A percentile compares a stretch with the other conserved stretches of the same genome.
phyloP scores from a whole-genome alignment of 495 filamentous ascomycete species.

The Lichina pygmaea region DNA sequence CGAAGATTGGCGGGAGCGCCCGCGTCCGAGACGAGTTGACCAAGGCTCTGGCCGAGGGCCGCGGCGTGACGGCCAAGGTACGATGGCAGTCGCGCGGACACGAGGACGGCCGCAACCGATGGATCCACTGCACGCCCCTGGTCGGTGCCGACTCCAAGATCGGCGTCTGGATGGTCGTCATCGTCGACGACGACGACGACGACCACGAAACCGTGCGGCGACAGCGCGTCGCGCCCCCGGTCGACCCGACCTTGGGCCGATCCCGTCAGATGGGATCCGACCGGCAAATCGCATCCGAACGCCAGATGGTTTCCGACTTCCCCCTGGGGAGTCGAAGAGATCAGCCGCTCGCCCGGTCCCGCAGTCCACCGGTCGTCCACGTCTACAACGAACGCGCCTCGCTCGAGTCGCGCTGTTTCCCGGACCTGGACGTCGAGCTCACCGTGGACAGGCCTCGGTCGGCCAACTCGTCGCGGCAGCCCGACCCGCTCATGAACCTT shows the following conservation, averaged over 20 bases:
- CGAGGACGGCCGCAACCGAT: constrained; percentile 21
- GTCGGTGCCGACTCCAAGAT: constrained; percentile 26
- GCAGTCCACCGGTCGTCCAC: too few relatives aligned
- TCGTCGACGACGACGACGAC: constrained; percentile 22
- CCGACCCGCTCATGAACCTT: too few relatives aligned
- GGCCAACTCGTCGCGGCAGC: too few relatives aligned
- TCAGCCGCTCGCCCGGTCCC: too few relatives aligned
- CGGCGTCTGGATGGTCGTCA: constrained; percentile 38
- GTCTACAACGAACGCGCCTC: too few relatives aligned
- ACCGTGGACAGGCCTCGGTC: too few relatives aligned
- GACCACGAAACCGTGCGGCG: background rate
- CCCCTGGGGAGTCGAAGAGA: too few relatives aligned
- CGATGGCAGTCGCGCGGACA: constrained; percentile 24
- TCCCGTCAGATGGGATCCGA: too few relatives aligned
- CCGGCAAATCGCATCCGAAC: too few relatives aligned
- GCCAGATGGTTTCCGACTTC: too few relatives aligned
- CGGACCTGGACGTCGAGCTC: too few relatives aligned
- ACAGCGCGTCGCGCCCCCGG: constrained; percentile 1
- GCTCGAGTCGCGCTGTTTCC: too few relatives aligned
- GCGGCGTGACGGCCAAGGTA: constrained; percentile 31
- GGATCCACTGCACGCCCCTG: constrained; percentile 36
- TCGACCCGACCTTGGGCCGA: background rate
- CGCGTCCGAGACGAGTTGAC: constrained; percentile 24
- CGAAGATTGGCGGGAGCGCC: constrained; percentile 26
- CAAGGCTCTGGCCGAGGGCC: constrained; percentile 24